phyloP scores from a whole-genome alignment of 148 eudicot genomes.

The Heliamphora exappendiculata region DNA sequence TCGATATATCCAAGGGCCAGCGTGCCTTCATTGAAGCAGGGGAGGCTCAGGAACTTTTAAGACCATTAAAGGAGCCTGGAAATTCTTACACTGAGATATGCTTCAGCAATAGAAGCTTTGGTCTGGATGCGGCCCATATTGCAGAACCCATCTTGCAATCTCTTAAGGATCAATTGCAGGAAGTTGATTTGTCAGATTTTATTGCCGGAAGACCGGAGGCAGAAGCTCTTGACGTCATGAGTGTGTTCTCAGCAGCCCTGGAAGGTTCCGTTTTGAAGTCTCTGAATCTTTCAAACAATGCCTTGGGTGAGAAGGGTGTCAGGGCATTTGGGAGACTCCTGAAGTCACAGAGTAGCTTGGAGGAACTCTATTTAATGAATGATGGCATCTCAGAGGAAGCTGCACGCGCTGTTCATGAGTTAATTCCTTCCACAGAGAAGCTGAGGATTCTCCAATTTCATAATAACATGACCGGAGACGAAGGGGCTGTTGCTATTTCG shows the following conservation, averaged over 20 bases:
- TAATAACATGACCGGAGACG: conserved; percentile 68
- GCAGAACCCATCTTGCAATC: conserved; percentile 41
- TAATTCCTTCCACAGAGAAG: conserved; percentile 49
- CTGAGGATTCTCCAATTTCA: conserved; percentile 57
- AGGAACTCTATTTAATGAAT: conserved; percentile 53
- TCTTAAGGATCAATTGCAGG: conserved; percentile 42
- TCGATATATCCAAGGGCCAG: conserved; percentile 53
- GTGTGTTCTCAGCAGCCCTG: conserved; percentile 45
- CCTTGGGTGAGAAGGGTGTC: conserved; percentile 67
- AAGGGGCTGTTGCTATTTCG: conserved; percentile 55
- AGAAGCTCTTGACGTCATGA: conserved; percentile 57
- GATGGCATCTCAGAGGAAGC: conserved; percentile 64
- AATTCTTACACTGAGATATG: conserved; percentile 46
- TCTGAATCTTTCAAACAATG: conserved; percentile 52
- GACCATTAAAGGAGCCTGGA: conserved; percentile 39
- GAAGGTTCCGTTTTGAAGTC: conserved; percentile 42
- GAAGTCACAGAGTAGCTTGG: conserved; percentile 39
- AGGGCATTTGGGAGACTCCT: conserved; percentile 55
- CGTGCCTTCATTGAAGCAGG: conserved; percentile 52
- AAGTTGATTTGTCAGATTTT: conserved; percentile 60
- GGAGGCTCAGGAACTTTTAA: conserved; percentile 39
- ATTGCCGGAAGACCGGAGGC: conserved; percentile 60
- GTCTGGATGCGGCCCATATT: conserved; percentile 43
- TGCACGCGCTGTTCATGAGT: conserved; percentile 50
- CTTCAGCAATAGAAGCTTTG: conserved; percentile 67